Base-by-base conservation (phyloP, 352 stramenopile species). In the Paralagenidium karlingii region DNA sequence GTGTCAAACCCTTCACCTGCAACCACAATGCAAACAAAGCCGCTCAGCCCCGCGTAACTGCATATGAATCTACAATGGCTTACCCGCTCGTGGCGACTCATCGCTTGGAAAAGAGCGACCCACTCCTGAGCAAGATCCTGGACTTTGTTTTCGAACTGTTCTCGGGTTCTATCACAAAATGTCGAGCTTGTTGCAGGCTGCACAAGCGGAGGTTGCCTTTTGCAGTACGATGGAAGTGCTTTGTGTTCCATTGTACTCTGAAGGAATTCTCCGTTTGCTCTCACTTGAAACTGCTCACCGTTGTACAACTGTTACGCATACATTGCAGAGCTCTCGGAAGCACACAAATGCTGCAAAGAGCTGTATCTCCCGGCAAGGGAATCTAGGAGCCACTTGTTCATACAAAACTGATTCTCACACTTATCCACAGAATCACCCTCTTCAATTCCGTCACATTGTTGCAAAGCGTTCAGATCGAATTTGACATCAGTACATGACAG, bases 91-190 rank as follows among this genome's bases (percentile, higher is more conserved):
- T 19, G 19, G 3, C 44, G 49, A n/a, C 51, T 47, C n/a, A 82
- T 61, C 8, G 46, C 56, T 34, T 73, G 61, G 34, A 79, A 79
- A 3, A 82, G 31, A 9, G 57, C 53, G 3, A 82, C 54, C 68
- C 68, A 82, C 47, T 82, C 68, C 29, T 67, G 53, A 0, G 60
- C 68, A 8, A 82, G 51, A 34, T 82, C 66, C 8, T 47, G 38
- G 7, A 65, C n/a, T n/a, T n/a, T n/a, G n/a, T n/a, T 37, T 7
- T 54, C 55, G 11, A 55, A 62, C 16, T 46, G 46, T 5, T 21
- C 26, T 20, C 39, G 45, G 0, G 53, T 68, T 27, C 37, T 55
- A 22, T 66, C 53, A 0, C 50, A 47, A 24, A 82, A 78, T 7
- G 28, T 8, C 11, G 68, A 79, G 8, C 47, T 34, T 7, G 58